Conservation (phyloP, 441 rosid species). For the Pelargonium australe region DNA sequence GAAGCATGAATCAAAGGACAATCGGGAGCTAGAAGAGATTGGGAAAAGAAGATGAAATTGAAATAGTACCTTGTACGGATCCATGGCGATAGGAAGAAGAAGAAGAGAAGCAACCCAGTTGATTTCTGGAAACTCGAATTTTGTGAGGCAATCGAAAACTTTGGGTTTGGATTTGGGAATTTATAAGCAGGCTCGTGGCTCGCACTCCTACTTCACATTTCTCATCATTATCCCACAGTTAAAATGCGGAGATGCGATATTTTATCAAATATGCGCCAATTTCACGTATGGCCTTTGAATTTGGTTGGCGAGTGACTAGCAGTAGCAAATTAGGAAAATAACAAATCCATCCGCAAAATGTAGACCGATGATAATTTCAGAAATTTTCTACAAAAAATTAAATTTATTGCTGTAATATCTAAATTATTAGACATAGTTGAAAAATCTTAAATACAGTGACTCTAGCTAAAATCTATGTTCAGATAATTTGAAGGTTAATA, state of each 20-base stretch:
- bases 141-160: not conserved
- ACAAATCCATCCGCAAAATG: no score
- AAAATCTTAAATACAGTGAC: no score
- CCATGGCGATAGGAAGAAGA: conserved; percentile 33
- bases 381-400: no score
- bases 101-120: not conserved
- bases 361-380: no score
- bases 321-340: no score
- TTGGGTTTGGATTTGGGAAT: not conserved
- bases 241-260: no score
- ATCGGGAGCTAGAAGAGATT: not conserved
- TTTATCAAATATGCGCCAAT: not conserved
- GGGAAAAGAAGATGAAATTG: not conserved
- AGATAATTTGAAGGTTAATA: no score
- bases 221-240: not conserved
- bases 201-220: not conserved
- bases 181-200: conserved; percentile 2
- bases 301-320: no score
- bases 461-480: no score
- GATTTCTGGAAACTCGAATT: not conserved
- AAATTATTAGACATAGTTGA: no score
- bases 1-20: not conserved
- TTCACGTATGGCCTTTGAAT: not conserved
- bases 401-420: no score
- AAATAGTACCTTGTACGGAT: conserved; percentile 62